phyloP scores from a whole-genome alignment of 768 basidiomycete species.

The Boletus sensibilis region DNA sequence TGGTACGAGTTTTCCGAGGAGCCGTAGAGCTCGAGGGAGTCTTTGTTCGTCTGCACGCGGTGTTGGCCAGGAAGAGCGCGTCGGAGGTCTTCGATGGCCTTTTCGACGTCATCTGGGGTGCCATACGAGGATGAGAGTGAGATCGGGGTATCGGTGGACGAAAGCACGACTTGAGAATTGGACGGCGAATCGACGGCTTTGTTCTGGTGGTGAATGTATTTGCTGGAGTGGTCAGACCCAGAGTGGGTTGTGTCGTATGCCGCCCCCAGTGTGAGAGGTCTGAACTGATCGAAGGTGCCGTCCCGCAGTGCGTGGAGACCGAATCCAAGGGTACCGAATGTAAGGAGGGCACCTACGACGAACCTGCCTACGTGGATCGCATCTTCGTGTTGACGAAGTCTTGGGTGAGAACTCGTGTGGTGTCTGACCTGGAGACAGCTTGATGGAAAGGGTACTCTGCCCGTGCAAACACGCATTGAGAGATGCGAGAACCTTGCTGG shows the following conservation, averaged over 20 bases:
- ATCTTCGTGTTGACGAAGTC: conserved; percentile 3
- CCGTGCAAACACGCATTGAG: background rate
- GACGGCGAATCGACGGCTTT: background rate
- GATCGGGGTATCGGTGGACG: background rate
- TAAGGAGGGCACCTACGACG: conserved; percentile 18
- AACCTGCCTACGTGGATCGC: conserved; percentile 10
- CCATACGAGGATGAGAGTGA: conserved; percentile 39
- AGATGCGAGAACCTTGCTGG: background rate
- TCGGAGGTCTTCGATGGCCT: conserved; percentile 55
- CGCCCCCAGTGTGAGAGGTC: conserved; percentile 3
- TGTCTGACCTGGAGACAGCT: conserved; percentile 1
- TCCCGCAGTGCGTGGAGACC: conserved; percentile 19
- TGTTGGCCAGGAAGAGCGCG: conserved; percentile 45
- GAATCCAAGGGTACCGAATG: conserved; percentile 20
- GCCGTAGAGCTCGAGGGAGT: conserved; percentile 54
- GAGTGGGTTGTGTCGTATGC: background rate
- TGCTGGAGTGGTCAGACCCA: background rate
- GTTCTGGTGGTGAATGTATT: conserved; percentile 7
- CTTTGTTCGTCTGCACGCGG: conserved; percentile 50
- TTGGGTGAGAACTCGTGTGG: background rate
- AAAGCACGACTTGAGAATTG: background rate
- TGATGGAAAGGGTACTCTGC: background rate
- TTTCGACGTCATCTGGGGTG: conserved; percentile 43
- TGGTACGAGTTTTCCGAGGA: conserved; percentile 72
- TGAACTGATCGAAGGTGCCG: background rate